Conservation (phyloP, 2,329 filamentous ascomycete species). For the Penicillium sp. region DNA sequence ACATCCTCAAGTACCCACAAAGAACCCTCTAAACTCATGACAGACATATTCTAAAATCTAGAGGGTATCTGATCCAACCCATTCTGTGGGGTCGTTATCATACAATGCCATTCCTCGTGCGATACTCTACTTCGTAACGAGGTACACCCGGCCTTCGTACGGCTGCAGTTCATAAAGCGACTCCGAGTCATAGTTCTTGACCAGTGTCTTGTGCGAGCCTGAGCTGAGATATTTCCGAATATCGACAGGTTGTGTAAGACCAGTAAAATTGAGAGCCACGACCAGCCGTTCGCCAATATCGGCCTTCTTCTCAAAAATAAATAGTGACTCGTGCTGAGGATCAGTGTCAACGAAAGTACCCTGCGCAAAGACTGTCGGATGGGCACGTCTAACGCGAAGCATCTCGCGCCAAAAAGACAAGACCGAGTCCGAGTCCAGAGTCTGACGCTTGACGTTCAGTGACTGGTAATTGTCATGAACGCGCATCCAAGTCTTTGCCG, state of each 20-base stretch:
- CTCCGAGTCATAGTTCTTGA: conserved; percentile 20
- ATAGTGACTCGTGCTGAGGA: conserved; percentile 43
- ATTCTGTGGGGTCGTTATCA: too few species aligned
- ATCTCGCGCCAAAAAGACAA: conserved; percentile 28
- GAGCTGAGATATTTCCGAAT: too few species aligned
- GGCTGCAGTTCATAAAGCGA: conserved; percentile 21
- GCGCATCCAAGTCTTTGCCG: conserved; percentile 53
- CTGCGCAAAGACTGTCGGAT: conserved; percentile 58
- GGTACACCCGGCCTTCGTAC: conserved; percentile 34
- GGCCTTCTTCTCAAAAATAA: conserved; percentile 44
- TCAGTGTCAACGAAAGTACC: conserved; percentile 56
- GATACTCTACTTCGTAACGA: too few species aligned
- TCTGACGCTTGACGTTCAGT: conserved; percentile 53
- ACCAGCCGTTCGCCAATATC: conserved; percentile 25
- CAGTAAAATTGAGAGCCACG: conserved; percentile 50
- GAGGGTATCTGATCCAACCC: too few species aligned
- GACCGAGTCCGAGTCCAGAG: conserved; percentile 41
- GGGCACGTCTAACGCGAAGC: conserved; percentile 47
- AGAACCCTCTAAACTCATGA: too few species aligned
- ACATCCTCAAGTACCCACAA: too few species aligned
- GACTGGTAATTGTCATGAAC: conserved; percentile 56
- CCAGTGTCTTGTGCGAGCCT: conserved; percentile 18
- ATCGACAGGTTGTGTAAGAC: conserved; percentile 27
- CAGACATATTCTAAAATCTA: too few species aligned
- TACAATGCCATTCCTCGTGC: too few species aligned